Conservation (phyloP, 768 basidiomycete species). For the Chalciporus piperatus region DNA sequence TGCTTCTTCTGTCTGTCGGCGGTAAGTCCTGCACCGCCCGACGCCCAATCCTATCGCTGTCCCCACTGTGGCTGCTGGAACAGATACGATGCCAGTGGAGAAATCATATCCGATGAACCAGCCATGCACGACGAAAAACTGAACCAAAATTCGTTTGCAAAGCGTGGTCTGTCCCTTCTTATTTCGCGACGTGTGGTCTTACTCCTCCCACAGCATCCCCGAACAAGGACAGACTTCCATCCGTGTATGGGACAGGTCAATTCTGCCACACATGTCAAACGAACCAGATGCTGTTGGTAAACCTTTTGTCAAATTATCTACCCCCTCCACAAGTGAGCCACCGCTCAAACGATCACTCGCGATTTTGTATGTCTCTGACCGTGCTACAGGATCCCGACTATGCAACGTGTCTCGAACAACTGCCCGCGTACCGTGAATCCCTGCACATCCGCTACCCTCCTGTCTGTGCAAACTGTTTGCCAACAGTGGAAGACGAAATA, state of each 20-base stretch:
- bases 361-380: not conserved
- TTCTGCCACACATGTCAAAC: slow-evolving; percentile 90
- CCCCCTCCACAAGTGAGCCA: slow-evolving; percentile 67
- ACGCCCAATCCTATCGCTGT: slow-evolving; percentile 63
- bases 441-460: slow-evolving; percentile 84
- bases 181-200: not conserved
- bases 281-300: slow-evolving; percentile 87
- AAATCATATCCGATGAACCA: slow-evolving; percentile 82
- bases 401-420: slow-evolving; percentile 53
- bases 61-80: slow-evolving; percentile 72
- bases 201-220: slow-evolving; percentile 50
- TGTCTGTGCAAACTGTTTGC: slow-evolving; percentile 73
- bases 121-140: slow-evolving; percentile 82
- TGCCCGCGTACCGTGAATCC: slow-evolving; percentile 71
- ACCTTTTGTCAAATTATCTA: slow-evolving; percentile 86
- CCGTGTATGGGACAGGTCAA: slow-evolving; percentile 50
- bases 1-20: slow-evolving; percentile 73
- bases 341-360: not conserved
- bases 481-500: slow-evolving; percentile 81
- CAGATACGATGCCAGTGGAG: slow-evolving; percentile 64
- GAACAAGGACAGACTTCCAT: slow-evolving; percentile 66
- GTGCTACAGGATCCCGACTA: slow-evolving; percentile 70
- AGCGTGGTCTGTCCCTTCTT: slow-evolving; percentile 51
- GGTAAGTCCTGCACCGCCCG: slow-evolving; percentile 38
- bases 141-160: slow-evolving; percentile 67